Conservation (phyloP, 179 eudicot genomes). For the Carnegiea gigantea region DNA sequence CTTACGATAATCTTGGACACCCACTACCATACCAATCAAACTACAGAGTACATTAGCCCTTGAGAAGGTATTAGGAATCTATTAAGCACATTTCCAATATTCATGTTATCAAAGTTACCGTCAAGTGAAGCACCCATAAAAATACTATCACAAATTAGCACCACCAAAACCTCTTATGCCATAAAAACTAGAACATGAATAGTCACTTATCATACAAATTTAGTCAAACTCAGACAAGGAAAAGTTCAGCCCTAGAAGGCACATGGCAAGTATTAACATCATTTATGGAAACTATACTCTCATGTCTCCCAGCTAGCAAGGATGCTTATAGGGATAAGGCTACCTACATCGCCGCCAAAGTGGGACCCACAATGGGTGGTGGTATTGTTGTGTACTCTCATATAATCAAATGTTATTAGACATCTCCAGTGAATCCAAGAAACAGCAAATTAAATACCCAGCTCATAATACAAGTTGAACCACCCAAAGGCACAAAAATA, state of each 20-base stretch:
- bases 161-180: not conserved
- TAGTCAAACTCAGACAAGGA: not conserved
- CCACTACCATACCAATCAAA: not conserved
- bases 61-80: not conserved
- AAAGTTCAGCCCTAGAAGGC: not conserved
- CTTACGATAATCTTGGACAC: not conserved
- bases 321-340: too few relatives aligned
- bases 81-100: not conserved
- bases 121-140: not conserved
- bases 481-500: conserved; percentile 18
- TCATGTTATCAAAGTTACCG: not conserved
- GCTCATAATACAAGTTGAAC: not conserved
- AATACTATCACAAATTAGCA: not conserved
- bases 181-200: too few relatives aligned
- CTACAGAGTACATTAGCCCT: not conserved
- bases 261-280: not conserved
- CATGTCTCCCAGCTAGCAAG: too few relatives aligned
- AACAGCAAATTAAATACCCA: conserved; percentile 4
- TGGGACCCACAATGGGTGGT: too few relatives aligned
- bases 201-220: too few relatives aligned
- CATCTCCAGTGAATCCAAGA: conserved; percentile 7
- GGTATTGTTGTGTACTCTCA: not conserved
- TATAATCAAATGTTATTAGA: not conserved
- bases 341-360: too few relatives aligned
- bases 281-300: not conserved